Base-by-base conservation (phyloP, 2,329 filamentous ascomycete species). In the Plectosphaerella sp. region DNA sequence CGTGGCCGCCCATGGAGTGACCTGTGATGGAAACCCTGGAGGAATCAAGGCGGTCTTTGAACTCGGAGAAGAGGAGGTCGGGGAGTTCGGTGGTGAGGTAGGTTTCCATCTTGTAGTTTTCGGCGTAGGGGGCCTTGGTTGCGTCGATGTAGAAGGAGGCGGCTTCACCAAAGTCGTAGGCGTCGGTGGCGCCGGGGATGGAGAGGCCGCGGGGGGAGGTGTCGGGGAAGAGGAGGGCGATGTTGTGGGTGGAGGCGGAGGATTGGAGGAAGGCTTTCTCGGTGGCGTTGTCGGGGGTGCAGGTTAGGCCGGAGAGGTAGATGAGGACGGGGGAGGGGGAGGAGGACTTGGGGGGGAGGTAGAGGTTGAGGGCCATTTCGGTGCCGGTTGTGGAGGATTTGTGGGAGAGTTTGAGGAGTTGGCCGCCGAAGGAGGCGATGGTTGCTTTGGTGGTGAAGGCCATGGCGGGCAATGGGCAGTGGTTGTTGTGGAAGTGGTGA, bases 1-100 rank as follows among this genome's bases (percentile, higher is more conserved):
- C 94, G 71, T 99, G 94, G 0, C 94, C 94, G 59, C 94, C 94
- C 94, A 99, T 99, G 62, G 87, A 92, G 75, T 99, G 94, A 6
- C 94, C 94, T 41, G 89, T 90, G 63, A 99, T 94, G 69, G 86
- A 88, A 51, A 97, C 84, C 41, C 87, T 79, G 25, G 64, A 71
- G 0, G 70, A 64, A 68, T 97, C 93, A 28, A 99, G 76, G 64
- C 83, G 56, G 60, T 68, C 78, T 28, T 81, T 76, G 72, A 91
- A 96, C 24, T 82, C 78, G 28, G 71, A 70, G 70, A 92, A 95
- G 22, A 97, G 79, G 1, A 85, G 76, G 15, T 78, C 73, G 1
- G 92, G 93, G n/a, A 99, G 84, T 72, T 99, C 94, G 50, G 81
- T 71, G n/a, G 88, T 86, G 59, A 99, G 80, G 76, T 99, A 99